Conservation (phyloP, 768 basidiomycete genomes). For the Boletus patriciae region DNA sequence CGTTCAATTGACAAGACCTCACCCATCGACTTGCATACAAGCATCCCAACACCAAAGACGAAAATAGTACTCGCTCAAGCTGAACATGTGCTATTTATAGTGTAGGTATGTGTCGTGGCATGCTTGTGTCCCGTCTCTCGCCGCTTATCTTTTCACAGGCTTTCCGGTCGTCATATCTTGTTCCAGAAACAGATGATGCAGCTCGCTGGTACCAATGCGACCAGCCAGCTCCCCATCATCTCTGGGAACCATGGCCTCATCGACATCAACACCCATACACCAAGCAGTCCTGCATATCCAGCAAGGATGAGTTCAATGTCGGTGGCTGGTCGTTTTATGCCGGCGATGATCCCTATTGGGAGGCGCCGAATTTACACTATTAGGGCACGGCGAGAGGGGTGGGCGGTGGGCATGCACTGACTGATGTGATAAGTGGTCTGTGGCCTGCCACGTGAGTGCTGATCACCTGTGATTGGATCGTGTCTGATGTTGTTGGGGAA, state of each 20-base stretch:
- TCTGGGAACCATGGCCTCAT: constrained; percentile 49
- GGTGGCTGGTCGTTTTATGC: constrained; percentile 72
- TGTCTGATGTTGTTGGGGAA: constrained; percentile 22
- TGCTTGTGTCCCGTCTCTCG: neutral
- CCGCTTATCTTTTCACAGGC: constrained; percentile 26
- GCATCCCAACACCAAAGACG: too few species aligned
- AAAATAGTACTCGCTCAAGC: too few species aligned
- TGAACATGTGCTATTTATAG: too few species aligned
- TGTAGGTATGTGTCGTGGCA: constrained; percentile 14
- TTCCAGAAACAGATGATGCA: constrained; percentile 40
- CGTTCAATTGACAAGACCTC: too few species aligned
- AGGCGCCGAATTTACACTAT: constrained; percentile 59
- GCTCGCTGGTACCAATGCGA: constrained; percentile 71
- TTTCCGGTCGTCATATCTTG: constrained; percentile 52
- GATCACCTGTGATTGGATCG: neutral
- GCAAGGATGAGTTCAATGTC: constrained; percentile 71
- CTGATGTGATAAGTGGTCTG: constrained; percentile 34
- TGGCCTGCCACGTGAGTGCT: constrained; percentile 47
- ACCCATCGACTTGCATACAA: too few species aligned
- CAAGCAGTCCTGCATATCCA: constrained; percentile 38
- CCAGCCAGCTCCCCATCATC: constrained; percentile 59
- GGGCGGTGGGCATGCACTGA: constrained; percentile 38
- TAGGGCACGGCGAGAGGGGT: constrained; percentile 49
- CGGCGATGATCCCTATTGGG: constrained; percentile 67
- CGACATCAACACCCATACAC: constrained; percentile 51